Evolutionary conservation across 2,329 filamentous ascomycete genomes (phyloP).

Genomic region (Botrytis paeoniae): DNA sequence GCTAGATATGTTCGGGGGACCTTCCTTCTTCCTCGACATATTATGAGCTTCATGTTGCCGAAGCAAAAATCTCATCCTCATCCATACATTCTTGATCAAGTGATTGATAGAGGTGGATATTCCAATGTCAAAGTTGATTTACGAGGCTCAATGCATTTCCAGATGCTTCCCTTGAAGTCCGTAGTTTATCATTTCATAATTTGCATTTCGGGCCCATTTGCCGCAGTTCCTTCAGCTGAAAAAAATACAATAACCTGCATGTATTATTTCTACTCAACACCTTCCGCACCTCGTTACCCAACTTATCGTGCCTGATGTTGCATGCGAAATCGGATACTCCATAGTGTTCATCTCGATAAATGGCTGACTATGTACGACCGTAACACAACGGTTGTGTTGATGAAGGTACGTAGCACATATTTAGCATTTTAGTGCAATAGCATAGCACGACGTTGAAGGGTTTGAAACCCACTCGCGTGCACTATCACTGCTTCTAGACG

Average conservation of each 20-base stretch:
- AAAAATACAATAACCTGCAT: neutral
- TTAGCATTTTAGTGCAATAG: neutral
- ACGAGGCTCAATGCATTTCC: neutral
- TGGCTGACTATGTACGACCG: neutral
- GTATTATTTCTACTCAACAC: neutral
- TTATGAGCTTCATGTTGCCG: too few relatives aligned
- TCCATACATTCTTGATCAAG: neutral
- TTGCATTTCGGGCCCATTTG: neutral
- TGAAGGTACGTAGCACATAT: neutral
- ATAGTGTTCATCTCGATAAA: neutral
- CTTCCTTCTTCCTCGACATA: neutral
- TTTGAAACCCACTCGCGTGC: constrained; percentile 4
- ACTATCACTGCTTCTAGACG: constrained; percentile 1
- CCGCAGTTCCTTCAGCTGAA: neutral
- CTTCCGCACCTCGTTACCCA: neutral
- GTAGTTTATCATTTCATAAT: neutral
- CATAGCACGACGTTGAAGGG: neutral
- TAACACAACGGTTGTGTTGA: neutral
- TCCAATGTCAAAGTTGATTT: neutral
- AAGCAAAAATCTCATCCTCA: neutral
- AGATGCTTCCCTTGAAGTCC: neutral
- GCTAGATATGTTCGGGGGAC: neutral
- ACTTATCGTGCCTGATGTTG: neutral
- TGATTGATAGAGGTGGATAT: neutral
- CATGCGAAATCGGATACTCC: neutral